phyloP scores from a whole-genome alignment of 495 filamentous ascomycete species.

The Hypoxylon crocopeplum region DNA sequence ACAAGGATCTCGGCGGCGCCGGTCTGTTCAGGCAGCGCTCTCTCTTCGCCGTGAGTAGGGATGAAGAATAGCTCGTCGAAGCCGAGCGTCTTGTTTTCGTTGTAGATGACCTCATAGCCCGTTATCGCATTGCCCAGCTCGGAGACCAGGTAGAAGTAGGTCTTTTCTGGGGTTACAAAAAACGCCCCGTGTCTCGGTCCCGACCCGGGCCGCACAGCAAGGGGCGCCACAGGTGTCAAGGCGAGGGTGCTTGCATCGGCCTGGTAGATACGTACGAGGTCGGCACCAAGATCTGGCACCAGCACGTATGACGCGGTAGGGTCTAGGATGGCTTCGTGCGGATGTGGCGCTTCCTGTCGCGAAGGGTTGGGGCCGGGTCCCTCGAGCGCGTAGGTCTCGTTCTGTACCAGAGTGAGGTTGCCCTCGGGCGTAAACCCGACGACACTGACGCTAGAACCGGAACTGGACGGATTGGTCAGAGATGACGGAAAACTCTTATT shows the following conservation, averaged over 20 bases:
- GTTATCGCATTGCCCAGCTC: conserved; percentile 68
- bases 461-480: conserved; percentile 36
- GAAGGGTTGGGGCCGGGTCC: conserved; percentile 54
- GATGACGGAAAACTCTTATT: conserved; percentile 11
- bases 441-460: conserved; percentile 40
- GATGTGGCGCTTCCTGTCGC: conserved; percentile 72
- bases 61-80: conserved; percentile 54
- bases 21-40: conserved; percentile 45
- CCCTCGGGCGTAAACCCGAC: conserved; percentile 32
- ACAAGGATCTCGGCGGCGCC: conserved; percentile 65
- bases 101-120: conserved; percentile 65
- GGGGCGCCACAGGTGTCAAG: conserved; percentile 43
- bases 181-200: conserved; percentile 76
- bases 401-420: conserved; percentile 50
- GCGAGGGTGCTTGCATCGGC: conserved; percentile 53
- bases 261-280: conserved; percentile 69
- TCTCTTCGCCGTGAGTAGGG: conserved; percentile 53
- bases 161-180: conserved; percentile 51
- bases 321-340: conserved; percentile 73
- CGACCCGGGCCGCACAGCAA: conserved; percentile 53
- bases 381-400: conserved; percentile 59
- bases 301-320: conserved; percentile 70
- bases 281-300: conserved; percentile 74
- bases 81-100: conserved; percentile 48
- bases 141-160: conserved; percentile 66